Conservation (phyloP, 1,139 yeast species). For the Pichia kudriavzevii region DNA sequence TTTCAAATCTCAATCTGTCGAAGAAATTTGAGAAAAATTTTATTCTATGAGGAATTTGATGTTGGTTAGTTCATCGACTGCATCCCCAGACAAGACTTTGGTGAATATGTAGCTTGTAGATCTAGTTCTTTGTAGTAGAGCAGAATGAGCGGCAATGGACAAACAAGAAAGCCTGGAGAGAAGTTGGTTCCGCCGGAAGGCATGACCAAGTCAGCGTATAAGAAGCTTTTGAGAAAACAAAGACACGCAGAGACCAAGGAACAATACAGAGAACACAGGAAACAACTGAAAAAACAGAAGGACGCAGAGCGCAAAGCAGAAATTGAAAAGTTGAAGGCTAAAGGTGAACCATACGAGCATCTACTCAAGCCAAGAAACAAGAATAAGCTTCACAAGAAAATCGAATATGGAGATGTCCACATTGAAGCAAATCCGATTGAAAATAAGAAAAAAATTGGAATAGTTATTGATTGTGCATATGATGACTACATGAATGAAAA, state of each 20-base stretch:
- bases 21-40: too few relatives aligned
- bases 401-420: constrained; percentile 22
- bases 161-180: constrained; percentile 12
- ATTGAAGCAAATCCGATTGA: constrained; percentile 16
- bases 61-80: too few relatives aligned
- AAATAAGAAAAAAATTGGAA: constrained; percentile 39
- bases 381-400: constrained; percentile 22
- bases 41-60: too few relatives aligned
- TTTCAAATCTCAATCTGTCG: too few relatives aligned
- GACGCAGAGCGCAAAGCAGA: constrained; percentile 31
- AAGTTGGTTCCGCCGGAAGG: constrained; percentile 58
- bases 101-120: too few relatives aligned
- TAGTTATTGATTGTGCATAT: constrained; percentile 81
- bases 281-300: constrained; percentile 46
- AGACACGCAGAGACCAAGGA: constrained; percentile 61
- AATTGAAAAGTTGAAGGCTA: constrained; percentile 23
- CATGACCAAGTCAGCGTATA: constrained; percentile 80
- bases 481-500: constrained; percentile 81
- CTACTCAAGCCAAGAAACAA: constrained; percentile 20
- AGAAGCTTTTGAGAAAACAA: constrained; percentile 53
- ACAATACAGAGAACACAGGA: constrained; percentile 42
- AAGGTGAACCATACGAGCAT: constrained; percentile 26
- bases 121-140: too few relatives aligned
- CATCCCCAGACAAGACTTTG: too few relatives aligned
- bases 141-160: constrained; percentile 8